Evolutionary conservation across 1,284 basidiomycete species (phyloP), one percentile per base, ranked within the genome.

Genomic region (Ganoderma multipileum): DNA sequence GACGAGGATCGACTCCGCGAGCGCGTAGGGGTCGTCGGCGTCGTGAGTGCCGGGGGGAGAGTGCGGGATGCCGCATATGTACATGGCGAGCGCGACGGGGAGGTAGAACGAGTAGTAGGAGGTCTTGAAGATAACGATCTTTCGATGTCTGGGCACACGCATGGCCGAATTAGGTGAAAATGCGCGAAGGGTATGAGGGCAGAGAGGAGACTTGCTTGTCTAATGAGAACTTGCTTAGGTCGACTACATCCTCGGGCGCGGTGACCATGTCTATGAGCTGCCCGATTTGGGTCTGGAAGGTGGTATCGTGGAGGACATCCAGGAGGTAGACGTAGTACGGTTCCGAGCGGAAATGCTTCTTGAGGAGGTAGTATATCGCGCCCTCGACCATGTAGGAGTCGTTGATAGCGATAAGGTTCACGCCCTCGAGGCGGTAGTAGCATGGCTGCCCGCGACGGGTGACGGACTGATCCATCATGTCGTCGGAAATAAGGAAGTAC

Each of bases 81-180:
- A 89, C 91, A 99, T 93, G 28, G 96, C 96, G 69, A 97, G 90
- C 9, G 97, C 97, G 72, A 99, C 96, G 66, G 98, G 96, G 71
- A 99, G 94, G 84, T 99, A 98, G 89, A 99, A 99, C 38, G 96
- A 98, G 84, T 99, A 99, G 84, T 90, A 98, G 0, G 97, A 95
- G 20, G 98, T 99, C 84, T 99, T 99, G 90, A 97, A 99, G 71
- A 96, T 89, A 63, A 99, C 97, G 79, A 99, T 99, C 69, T 96
- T 88, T 74, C 90, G 90, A 81, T 99, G 96, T 78, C 95, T 96
- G 76, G 2, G 65, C 61, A 58, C 23, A 38, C 39, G 54, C 36
- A 64, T 23, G 65, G 50, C 36, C 55, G 54, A 42, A 50, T 55
- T 5, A 11, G 23, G 47, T 6, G 38, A 23, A 11, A 11, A 11